phyloP scores from a whole-genome alignment of 257 asterid species.

The Salvia rosmarinus region DNA sequence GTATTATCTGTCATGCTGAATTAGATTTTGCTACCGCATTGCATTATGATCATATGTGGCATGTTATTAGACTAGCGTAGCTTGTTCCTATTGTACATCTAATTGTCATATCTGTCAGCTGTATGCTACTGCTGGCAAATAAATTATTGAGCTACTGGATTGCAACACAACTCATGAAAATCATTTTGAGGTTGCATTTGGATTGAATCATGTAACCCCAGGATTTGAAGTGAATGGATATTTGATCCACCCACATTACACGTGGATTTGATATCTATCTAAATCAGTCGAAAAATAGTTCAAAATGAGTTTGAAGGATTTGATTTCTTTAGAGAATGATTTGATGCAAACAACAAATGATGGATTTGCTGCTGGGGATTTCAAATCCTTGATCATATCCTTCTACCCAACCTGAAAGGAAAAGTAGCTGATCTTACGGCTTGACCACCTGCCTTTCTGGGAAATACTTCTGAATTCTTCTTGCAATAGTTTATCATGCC shows the following conservation, averaged over 20 bases:
- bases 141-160: no score
- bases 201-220: background rate
- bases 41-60: background rate
- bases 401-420: background rate
- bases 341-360: background rate
- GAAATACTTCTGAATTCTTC: background rate
- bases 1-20: slow-evolving; percentile 38
- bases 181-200: slow-evolving; percentile 9
- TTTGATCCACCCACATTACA: background rate
- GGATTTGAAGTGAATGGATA: background rate
- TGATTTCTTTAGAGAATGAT: background rate
- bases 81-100: background rate
- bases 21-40: background rate
- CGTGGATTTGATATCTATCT: background rate
- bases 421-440: background rate
- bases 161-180: background rate
- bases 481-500: background rate
- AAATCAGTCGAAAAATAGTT: background rate
- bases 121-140: background rate
- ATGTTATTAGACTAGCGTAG: background rate
- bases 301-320: background rate
- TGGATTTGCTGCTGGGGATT: background rate
- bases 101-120: background rate
- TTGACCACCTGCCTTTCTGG: background rate
- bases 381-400: background rate